These are phyloP conservation scores for Verticillium alfalfae DNA, from an alignment of 2,329 filamentous ascomycete genomes.

Conservation along the genomic window DNA sequence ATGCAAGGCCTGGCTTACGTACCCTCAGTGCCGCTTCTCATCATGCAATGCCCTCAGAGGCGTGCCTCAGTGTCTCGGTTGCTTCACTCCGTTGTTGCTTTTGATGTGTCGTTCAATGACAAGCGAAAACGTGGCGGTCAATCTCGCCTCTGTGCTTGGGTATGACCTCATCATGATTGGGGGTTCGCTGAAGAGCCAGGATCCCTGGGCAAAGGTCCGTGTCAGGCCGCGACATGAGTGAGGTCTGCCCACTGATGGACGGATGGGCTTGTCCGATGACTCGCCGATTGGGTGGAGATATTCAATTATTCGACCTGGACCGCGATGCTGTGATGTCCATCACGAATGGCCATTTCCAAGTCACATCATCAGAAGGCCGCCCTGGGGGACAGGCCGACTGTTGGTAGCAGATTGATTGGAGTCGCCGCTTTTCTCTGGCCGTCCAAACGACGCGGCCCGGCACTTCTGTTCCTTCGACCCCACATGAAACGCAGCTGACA, in stretches of 20 bases:
- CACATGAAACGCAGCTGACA: neutral
- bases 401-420: no score
- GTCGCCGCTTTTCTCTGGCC: neutral
- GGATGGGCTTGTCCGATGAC: no score
- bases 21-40: neutral
- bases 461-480: neutral
- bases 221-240: neutral
- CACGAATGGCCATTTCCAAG: neutral
- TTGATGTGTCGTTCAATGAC: neutral
- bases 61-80: no score
- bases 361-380: neutral
- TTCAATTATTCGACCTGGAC: neutral
- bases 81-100: neutral
- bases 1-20: neutral
- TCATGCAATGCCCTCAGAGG: no score
- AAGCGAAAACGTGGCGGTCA: neutral
- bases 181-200: neutral
- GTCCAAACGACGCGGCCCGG: neutral
- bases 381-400: no score
- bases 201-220: neutral
- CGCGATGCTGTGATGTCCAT: neutral
- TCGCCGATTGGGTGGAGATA: neutral
- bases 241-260: no score
- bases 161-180: neutral
- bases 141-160: neutral